phyloP scores from a whole-genome alignment of 176 grass and related monocot genomes.

The Poa pratensis region DNA sequence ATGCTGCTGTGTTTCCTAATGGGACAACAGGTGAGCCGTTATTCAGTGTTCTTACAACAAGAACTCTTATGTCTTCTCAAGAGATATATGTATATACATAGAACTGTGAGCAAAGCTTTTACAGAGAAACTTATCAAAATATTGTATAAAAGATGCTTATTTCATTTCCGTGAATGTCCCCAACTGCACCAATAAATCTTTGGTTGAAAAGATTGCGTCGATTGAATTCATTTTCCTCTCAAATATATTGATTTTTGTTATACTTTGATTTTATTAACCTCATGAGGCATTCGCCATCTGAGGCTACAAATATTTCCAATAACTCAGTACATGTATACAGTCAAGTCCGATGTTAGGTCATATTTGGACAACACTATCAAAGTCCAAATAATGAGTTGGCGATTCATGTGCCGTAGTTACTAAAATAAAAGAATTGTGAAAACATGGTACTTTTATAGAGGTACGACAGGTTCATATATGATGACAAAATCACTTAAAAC shows the following conservation, averaged over 20 bases:
- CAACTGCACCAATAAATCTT: neutral
- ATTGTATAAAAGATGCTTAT: neutral
- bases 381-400: neutral
- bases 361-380: slow-evolving; percentile 11
- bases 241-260: neutral
- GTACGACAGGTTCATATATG: slow-evolving; percentile 9
- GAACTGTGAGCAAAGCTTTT: slow-evolving; percentile 8
- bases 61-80: neutral
- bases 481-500: neutral
- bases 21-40: slow-evolving; percentile 76
- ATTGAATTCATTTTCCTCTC: neutral
- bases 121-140: slow-evolving; percentile 1
- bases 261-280: neutral
- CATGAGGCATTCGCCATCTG: neutral
- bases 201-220: neutral
- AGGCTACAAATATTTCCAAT: neutral
- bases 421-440: neutral
- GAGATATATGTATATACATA: neutral
- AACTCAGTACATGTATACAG: neutral
- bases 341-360: slow-evolving; percentile 11
- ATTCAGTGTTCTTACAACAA: neutral
- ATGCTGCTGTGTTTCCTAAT: slow-evolving; percentile 80
- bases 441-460: neutral
- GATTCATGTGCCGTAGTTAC: neutral
- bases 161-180: neutral